A percentile compares a stretch with the other conserved stretches of the same genome.
Conservation (phyloP, 306 rosid species). For the Fragaria ananassa region DNA sequence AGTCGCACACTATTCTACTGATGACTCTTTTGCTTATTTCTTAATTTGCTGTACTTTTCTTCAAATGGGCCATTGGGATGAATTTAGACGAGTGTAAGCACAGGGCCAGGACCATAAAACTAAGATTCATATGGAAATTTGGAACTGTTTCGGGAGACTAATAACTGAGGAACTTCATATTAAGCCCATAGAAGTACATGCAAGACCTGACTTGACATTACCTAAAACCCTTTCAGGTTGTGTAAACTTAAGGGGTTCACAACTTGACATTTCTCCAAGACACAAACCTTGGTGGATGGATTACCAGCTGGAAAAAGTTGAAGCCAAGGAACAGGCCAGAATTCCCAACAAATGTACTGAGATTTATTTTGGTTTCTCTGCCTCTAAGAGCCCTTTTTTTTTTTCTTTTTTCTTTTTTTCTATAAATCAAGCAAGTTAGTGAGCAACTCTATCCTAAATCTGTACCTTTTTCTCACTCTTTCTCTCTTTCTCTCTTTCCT, state of each 20-base stretch:
- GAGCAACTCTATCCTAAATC: constrained; percentile 23
- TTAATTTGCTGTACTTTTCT: not conserved
- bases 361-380: not conserved
- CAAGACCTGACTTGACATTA: not conserved
- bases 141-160: not conserved
- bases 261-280: not conserved
- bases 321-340: not conserved
- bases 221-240: not conserved
- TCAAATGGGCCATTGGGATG: not conserved
- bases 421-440: not conserved
- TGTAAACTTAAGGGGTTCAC: not conserved
- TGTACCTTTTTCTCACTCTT: not conserved
- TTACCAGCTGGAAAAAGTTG: not conserved
- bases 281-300: not conserved
- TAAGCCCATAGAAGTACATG: not conserved
- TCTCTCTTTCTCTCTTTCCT: constrained; percentile 58
- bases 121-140: not conserved
- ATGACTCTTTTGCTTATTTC: not conserved
- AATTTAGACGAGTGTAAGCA: not conserved
- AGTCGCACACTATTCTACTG: not conserved
- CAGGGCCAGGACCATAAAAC: not conserved
- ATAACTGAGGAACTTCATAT: not conserved
- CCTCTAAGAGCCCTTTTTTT: not conserved
- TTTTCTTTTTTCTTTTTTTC: not conserved
- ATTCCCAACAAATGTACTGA: not conserved